Evolutionary conservation across 2,329 filamentous ascomycete species (phyloP).

Genomic region (Diaporthe sp.): DNA sequence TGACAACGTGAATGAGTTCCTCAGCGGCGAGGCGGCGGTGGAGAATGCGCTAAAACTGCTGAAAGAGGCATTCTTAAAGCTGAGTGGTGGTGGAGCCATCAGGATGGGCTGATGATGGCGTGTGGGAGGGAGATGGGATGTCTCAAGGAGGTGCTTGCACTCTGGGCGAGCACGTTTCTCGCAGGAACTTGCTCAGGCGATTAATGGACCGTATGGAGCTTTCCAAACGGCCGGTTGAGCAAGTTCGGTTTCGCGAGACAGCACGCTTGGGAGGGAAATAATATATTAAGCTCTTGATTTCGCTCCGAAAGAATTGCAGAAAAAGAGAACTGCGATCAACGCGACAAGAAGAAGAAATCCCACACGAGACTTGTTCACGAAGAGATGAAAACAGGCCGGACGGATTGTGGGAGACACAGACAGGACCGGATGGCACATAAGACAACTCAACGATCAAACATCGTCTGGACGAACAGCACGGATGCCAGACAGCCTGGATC

Average conservation of each 20-base stretch:
- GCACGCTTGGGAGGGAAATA: neutral
- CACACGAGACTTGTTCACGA: neutral
- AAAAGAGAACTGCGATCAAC: neutral
- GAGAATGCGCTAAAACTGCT: conserved; percentile 44
- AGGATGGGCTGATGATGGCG: conserved; percentile 19
- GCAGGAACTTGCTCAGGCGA: conserved; percentile 32
- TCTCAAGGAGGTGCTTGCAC: conserved; percentile 20
- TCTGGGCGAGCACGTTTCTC: conserved; percentile 31
- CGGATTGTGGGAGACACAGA: neutral
- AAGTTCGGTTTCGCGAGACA: neutral
- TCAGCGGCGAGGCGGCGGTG: conserved; percentile 46
- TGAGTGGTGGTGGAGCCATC: conserved; percentile 43
- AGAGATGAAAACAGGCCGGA: neutral
- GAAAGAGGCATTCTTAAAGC: conserved; percentile 39
- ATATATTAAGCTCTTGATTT: neutral
- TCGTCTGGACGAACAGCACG: conserved; percentile 8
- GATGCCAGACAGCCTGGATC: neutral
- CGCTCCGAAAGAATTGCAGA: neutral
- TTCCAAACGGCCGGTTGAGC: conserved; percentile 11
- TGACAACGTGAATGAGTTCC: conserved; percentile 47
- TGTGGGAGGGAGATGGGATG: conserved; percentile 23
- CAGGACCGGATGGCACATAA: conserved; percentile 2
- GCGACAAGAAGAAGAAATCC: neutral
- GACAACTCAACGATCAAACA: conserved; percentile 26
- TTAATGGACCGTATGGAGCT: conserved; percentile 19